phyloP scores from a whole-genome alignment of 2,329 filamentous ascomycete species.

The Akanthomyces lecanii region DNA sequence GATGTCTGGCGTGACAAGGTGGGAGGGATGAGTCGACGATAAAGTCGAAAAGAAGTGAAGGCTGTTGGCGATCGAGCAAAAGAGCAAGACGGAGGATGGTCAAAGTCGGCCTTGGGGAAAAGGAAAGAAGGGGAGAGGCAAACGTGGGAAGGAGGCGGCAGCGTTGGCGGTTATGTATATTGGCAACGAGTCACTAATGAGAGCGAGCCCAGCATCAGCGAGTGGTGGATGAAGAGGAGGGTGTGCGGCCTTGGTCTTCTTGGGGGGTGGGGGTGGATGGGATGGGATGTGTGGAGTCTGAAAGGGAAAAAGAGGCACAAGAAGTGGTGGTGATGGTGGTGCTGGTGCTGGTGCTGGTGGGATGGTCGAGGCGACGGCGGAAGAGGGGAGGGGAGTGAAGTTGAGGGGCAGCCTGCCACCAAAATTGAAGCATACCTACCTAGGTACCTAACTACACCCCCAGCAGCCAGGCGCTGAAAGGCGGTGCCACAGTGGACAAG shows the following conservation, averaged over 20 bases:
- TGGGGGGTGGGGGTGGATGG: constrained; percentile 4
- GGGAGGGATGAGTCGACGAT: neutral
- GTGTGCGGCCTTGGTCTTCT: neutral
- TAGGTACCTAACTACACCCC: no score
- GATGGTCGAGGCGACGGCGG: no score
- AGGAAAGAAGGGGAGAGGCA: neutral
- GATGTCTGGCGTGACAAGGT: neutral
- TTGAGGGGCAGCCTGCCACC: neutral
- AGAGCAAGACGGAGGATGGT: neutral
- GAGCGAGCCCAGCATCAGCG: neutral
- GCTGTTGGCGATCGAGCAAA: constrained; percentile 2
- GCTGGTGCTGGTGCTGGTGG: neutral
- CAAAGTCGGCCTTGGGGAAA: constrained; percentile 15
- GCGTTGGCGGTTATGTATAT: constrained; percentile 43
- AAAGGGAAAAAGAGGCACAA: neutral
- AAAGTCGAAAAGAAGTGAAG: constrained; percentile 8
- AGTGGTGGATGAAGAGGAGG: neutral
- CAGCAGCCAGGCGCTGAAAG: neutral
- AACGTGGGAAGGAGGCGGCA: constrained; percentile 23
- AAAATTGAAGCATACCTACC: no score
- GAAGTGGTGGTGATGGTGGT: neutral
- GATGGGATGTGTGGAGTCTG: constrained; percentile 6
- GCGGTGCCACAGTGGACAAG: neutral
- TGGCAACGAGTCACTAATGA: neutral
- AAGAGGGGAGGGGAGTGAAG: neutral